These are phyloP conservation scores for Solanum etuberosum DNA, from an alignment of 257 asterid species.

Conservation along the genomic window DNA sequence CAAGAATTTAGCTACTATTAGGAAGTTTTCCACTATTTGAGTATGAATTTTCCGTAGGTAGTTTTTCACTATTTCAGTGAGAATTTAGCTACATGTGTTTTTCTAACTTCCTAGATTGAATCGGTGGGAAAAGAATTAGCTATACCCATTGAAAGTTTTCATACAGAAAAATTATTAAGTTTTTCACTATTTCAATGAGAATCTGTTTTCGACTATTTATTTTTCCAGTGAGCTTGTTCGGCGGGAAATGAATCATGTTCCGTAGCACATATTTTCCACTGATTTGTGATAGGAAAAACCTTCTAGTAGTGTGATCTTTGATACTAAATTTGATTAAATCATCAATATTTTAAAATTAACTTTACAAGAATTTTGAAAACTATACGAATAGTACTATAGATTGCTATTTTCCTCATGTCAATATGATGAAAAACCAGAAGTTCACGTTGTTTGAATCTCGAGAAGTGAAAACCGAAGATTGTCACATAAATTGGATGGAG, in stretches of 20 bases:
- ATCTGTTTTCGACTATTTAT: rapidly evolving
- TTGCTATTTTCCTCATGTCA: background rate
- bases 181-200: background rate
- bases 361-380: background rate
- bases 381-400: background rate
- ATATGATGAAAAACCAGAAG: background rate
- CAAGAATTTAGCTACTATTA: no score
- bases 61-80: no score
- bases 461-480: background rate
- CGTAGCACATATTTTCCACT: background rate
- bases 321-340: background rate
- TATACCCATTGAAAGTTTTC: no score
- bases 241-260: background rate
- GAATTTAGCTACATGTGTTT: no score
- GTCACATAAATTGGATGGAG: background rate
- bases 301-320: background rate
- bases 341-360: background rate
- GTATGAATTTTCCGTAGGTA: no score
- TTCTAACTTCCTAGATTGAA: no score
- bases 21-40: no score
- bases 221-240: background rate
- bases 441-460: background rate
- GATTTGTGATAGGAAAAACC: background rate
- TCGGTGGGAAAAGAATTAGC: background rate
- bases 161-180: no score